phyloP scores from a whole-genome alignment of 2,329 filamentous ascomycete species.

The Talaromyces piceae region DNA sequence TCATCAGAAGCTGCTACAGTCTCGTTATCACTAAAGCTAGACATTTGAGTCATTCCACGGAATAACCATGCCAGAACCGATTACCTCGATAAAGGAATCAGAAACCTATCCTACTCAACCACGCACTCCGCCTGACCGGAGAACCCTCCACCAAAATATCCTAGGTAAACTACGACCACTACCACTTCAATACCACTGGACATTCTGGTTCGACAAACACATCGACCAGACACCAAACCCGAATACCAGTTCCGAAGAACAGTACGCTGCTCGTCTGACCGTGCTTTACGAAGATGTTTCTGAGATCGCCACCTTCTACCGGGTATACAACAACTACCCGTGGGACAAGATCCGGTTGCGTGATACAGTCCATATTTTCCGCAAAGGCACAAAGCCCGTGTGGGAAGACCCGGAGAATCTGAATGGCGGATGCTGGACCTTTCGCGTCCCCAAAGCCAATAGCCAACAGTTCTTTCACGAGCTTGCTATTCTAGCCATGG shows the following conservation, averaged over 20 bases:
- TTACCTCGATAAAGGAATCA: conserved; percentile 1
- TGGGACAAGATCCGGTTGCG: conserved; percentile 68
- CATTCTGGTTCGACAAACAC: conserved; percentile 42
- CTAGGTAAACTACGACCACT: conserved; percentile 39
- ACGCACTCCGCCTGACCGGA: conserved; percentile 17
- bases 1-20: no score
- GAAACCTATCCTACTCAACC: background rate
- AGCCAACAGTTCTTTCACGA: conserved; percentile 45
- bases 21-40: no score
- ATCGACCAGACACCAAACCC: conserved; percentile 16
- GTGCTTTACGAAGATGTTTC: conserved; percentile 34
- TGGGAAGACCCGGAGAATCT: conserved; percentile 85
- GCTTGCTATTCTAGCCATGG: conserved; percentile 27
- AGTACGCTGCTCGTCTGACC: conserved; percentile 20
- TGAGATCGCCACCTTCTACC: conserved; percentile 56
- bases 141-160: conserved; percentile 36
- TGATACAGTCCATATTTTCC: conserved; percentile 73
- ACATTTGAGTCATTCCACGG: no score
- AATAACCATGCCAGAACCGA: conserved; percentile 3
- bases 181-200: conserved; percentile 42
- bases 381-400: conserved; percentile 65
- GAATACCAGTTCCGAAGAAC: background rate
- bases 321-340: conserved; percentile 73
- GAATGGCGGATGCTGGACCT: conserved; percentile 83
- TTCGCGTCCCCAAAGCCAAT: conserved; percentile 72